These are phyloP conservation scores for Podaxis sp. DNA, from an alignment of 768 basidiomycete species.

Conservation along the genomic window DNA sequence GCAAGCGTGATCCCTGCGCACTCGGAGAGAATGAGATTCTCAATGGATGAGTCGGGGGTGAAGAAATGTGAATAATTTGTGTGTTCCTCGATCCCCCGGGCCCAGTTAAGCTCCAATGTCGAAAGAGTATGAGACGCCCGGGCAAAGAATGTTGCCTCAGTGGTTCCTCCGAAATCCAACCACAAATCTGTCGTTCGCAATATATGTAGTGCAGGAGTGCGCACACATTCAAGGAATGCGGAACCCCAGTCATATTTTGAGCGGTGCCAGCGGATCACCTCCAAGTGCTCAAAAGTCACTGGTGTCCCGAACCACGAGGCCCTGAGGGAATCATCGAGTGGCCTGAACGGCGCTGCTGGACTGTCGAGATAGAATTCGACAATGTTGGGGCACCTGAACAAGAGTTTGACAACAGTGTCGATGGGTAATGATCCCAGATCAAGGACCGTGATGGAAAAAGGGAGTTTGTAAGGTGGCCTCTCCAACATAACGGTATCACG, in stretches of 20 bases:
- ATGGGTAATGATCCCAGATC: neutral
- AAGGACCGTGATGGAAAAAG: neutral
- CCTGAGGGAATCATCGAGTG: neutral
- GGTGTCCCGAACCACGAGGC: neutral
- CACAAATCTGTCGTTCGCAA: neutral
- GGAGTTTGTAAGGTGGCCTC: neutral
- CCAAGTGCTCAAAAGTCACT: neutral
- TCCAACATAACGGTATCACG: neutral
- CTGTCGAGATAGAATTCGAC: neutral
- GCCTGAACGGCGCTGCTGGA: neutral
- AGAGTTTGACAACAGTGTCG: neutral
- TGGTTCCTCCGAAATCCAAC: neutral
- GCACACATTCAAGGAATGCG: neutral
- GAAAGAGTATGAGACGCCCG: too few relatives aligned
- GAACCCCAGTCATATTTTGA: neutral
- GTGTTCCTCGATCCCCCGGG: too few relatives aligned
- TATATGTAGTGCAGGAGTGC: neutral
- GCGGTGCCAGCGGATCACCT: neutral
- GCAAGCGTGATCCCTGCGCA: too few relatives aligned
- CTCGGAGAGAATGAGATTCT: too few relatives aligned
- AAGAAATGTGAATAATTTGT: too few relatives aligned
- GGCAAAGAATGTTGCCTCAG: neutral
- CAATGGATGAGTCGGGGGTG: too few relatives aligned
- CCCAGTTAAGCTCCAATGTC: too few relatives aligned
- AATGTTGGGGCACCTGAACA: neutral